Percentiles rank a stretch among this genome's conserved stretches.
These are phyloP conservation scores for Vinca minor DNA, from an alignment of 257 asterid species.

Conservation along the genomic window DNA sequence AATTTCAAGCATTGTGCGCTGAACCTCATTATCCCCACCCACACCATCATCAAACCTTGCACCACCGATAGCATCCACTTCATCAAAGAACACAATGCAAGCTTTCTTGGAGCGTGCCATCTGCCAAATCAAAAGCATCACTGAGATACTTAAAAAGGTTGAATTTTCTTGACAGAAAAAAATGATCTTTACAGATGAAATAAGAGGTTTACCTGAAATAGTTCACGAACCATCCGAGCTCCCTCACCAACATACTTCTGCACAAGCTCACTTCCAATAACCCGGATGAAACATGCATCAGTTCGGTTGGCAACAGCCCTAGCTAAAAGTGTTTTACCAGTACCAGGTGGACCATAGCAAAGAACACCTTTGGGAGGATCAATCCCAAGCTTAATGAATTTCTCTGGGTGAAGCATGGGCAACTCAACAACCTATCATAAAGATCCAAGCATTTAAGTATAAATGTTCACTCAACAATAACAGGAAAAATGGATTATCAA, in stretches of 20 bases:
- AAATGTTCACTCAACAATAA: neutral
- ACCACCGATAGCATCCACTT: constrained; percentile 97
- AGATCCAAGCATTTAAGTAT: neutral
- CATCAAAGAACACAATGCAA: constrained; percentile 94
- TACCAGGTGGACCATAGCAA: constrained; percentile 98
- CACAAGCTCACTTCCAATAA: constrained; percentile 96
- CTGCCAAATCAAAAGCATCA: constrained; percentile 28
- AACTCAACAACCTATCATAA: constrained; percentile 77
- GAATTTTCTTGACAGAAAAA: neutral
- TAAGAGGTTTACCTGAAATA: constrained; percentile 58
- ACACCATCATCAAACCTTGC: constrained; percentile 96
- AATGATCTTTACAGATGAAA: no score
- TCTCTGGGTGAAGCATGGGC: constrained; percentile 99
- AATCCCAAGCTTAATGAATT: constrained; percentile 90
- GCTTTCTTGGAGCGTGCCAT: constrained; percentile 99
- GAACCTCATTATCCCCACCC: constrained; percentile 98
- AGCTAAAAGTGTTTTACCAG: constrained; percentile 91
- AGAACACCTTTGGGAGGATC: constrained; percentile 99
- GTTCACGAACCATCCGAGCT: constrained; percentile 98
- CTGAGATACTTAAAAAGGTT: neutral
- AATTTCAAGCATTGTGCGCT: constrained; percentile 97
- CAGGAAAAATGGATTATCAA: neutral
- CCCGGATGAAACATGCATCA: constrained; percentile 96
- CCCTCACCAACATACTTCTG: constrained; percentile 99
- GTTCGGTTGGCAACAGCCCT: constrained; percentile 98